Base-by-base conservation (phyloP, 805 yeast genomes). In the Wickerhamiella brachini region DNA sequence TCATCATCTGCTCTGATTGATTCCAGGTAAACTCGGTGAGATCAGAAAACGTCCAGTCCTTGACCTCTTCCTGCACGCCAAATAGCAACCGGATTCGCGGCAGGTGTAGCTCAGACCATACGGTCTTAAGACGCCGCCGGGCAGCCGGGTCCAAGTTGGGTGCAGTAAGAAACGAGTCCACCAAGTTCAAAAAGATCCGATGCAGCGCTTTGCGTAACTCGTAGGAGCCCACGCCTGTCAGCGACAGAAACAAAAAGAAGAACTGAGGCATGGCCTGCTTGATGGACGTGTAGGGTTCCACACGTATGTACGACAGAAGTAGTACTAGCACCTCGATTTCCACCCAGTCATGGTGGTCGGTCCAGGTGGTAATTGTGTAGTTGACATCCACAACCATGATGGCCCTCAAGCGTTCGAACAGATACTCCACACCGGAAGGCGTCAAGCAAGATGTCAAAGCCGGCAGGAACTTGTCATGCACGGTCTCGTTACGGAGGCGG, bases 131-230 rank as follows among this genome's bases (percentile, higher is more conserved):
- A 4, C 51, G 47, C 5, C 39, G 46, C 9, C 26, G 24, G 38
- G 43, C 34, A 17, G n/a, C 18, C 9, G 24, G 31, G 9, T 39
- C 43, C 9, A 49, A n/a, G 9, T 45, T 17, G n/a, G 53, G 53
- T 9, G 53, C 9, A 12, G 47, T 52, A 12, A 53, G 22, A 24
- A 53, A 43, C 12, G 57, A 47, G 37, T 53, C 48, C 21, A 54
- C 21, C n/a, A 51, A 29, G 21, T 45, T 53, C 18, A 51, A 15
- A n/a, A 53, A 43, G 37, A 50, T 44, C 29, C 48, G 45, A 20
- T 51, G 39, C 44, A 50, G 10, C 1, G 54, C 18, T 15, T 20
- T 26, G 10, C 57, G 41, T 17, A 54, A 18, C 21, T 31, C 44
- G 3, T 31, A 34, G 12, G 50, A 26, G 10, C 56, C 57, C 5